Evolutionary conservation across 371 early-diverging fungal species (phyloP), one percentile per base, ranked within the genome.

Genomic region (Saksenaea oblongispora): DNA sequence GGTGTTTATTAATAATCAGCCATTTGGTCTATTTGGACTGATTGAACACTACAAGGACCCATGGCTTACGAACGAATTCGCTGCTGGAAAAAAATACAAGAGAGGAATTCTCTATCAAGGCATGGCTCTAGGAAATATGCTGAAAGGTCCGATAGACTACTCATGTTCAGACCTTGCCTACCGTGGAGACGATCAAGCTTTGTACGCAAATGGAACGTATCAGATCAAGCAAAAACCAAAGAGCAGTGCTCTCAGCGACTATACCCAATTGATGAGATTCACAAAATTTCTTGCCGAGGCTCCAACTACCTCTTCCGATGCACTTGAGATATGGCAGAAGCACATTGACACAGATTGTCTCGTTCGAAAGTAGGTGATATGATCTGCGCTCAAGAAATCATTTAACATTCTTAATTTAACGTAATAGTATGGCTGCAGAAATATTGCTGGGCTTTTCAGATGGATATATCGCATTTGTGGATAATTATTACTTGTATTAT

Each of bases 21-120:
- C 66, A 4, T 58, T 72, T 42, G 80, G 80, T 13, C 42, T 80
- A 3, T 80, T 72, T 64, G 69, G 72, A 10, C 39, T 80, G 7
- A 69, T 77, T 15, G 80, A 80, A 37, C 57, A 60, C 0, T 74
- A 70, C 55, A 58, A 75, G 27, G 54, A 75, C 34, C 71, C 75
- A 15, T 80, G 80, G 80, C 31, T 74, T 1, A 51, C 64, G 10
- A 73, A 70, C 8, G 75, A 70, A 4, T 80, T 80, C 59, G 67
- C 63, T 26, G 64, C 68, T 26, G 78, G 78, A 35, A 56, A 64
- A 13, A 34, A 63, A 3, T 73, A 73, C 39, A 35, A 73, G 15
- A 66, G 77, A 18, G 80, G 80, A 8, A 44, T 62, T 28, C 35
- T 80, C 5, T 80, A 72, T 31, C 64, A 76, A 68, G 76, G 76